A percentile compares a stretch with the other conserved stretches of the same genome.
phyloP scores from a whole-genome alignment of 2,329 filamentous ascomycete genomes.

The Chrysoporthe puriensis region DNA sequence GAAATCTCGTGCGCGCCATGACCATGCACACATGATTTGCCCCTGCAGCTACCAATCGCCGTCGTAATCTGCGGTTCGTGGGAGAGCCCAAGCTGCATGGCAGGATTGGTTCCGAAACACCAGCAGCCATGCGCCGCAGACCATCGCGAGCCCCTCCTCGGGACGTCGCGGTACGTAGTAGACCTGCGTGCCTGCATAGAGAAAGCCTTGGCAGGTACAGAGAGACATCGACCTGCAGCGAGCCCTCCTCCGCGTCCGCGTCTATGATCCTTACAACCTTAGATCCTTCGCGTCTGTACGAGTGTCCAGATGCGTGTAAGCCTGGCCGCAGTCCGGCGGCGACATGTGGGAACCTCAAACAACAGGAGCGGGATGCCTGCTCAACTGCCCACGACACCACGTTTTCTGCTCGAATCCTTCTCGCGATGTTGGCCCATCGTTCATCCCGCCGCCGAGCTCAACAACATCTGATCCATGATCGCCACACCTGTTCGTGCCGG shows the following conservation, averaged over 20 bases:
- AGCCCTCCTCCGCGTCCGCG: not conserved
- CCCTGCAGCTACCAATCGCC: constrained; percentile 7
- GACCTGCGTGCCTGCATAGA: not conserved
- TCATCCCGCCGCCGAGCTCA: not conserved
- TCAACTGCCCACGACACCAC: constrained; percentile 3
- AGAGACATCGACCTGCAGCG: not conserved
- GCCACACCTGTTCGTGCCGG: constrained; percentile 1
- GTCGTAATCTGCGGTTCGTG: not conserved
- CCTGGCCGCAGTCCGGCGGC: constrained; percentile 10
- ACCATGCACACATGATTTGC: constrained; percentile 1
- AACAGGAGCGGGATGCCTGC: constrained; percentile 4
- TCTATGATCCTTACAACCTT: constrained; percentile 15
- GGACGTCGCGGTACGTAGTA: not conserved
- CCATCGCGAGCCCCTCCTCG: not conserved
- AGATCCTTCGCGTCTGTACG: constrained; percentile 10
- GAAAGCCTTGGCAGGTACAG: constrained; percentile 2
- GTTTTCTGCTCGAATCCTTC: constrained; percentile 8
- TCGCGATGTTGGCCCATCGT: not conserved
- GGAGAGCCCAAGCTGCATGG: not conserved
- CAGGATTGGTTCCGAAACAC: constrained; percentile 18
- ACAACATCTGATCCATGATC: constrained; percentile 4
- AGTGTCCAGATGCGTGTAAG: constrained; percentile 17
- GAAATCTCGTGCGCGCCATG: constrained; percentile 9
- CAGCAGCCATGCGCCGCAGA: not conserved
- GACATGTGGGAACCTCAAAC: constrained; percentile 15